Evolutionary conservation across 139 green algal genomes (phyloP).

Genomic region (Chlorella ohadii): DNA sequence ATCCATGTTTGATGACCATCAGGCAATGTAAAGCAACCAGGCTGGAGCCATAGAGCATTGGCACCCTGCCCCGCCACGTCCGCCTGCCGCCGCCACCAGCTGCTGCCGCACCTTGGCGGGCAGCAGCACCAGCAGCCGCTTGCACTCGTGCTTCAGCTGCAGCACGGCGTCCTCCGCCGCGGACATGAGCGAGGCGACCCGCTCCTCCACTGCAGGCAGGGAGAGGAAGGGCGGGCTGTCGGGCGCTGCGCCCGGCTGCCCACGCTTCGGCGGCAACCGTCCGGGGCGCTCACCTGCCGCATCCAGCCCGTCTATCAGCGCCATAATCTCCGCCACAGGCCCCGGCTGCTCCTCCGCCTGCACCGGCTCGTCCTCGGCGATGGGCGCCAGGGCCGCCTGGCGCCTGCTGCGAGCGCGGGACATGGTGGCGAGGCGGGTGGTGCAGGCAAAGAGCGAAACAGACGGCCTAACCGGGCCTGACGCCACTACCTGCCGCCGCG

Average conservation of each 20-base stretch:
- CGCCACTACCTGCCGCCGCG: too few relatives aligned
- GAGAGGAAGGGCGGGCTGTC: background rate
- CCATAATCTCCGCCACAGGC: slow-evolving; percentile 13
- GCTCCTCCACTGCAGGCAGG: slow-evolving; percentile 48
- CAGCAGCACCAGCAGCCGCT: slow-evolving; percentile 26
- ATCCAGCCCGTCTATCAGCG: slow-evolving; percentile 26
- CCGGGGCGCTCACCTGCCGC: background rate
- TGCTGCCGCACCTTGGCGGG: slow-evolving; percentile 33
- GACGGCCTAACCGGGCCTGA: background rate
- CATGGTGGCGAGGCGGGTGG: background rate
- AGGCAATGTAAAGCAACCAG: too few relatives aligned
- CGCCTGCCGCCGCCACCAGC: too few relatives aligned
- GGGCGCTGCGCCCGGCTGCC: background rate
- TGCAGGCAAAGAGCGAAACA: background rate
- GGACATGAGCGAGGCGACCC: slow-evolving; percentile 26
- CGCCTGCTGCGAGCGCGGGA: slow-evolving; percentile 2
- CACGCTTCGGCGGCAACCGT: too few relatives aligned
- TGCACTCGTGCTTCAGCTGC: slow-evolving; percentile 34
- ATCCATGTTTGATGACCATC: too few relatives aligned
- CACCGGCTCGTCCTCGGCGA: background rate
- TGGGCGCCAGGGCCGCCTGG: slow-evolving; percentile 11
- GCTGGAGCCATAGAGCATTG: too few relatives aligned
- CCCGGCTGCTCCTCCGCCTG: background rate
- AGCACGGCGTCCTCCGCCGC: slow-evolving; percentile 42
- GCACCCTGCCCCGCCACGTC: too few relatives aligned